Base-by-base conservation (phyloP, 305 asterid species). In the Fraxinus nigra region DNA sequence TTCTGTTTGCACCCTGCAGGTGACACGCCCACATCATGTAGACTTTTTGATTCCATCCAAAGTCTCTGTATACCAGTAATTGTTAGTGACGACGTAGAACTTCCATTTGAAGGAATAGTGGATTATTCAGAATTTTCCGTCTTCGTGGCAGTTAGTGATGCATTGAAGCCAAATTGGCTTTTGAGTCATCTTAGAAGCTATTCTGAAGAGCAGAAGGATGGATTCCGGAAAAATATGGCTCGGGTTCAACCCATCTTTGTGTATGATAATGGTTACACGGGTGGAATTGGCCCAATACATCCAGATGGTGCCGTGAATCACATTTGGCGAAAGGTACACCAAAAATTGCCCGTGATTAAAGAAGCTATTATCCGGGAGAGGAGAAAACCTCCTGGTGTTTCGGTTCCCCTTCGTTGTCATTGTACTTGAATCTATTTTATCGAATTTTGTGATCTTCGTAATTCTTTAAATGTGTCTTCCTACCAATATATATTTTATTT, bases 1-100 rank as follows among this genome's bases (percentile, higher is more conserved):
- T 95, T 95, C 89, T 95, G 99, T 85, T 89, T 95, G 87, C 99
- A 95, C 77, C 99, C 99, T 73, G 97, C 99, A 0, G 99, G 99
- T 3, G 98, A 95, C 78, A 95, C 99, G 0, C 99, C 98, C 34
- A 94, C 99, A 32, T 95, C 99, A 4, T 95, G 99, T 63, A 82
- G 99, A 82, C 95, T 95, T 20, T 95, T 94, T 80, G 98, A 95
- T 81, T 98, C 98, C 80, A 83, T 95, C 76, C 98, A 92, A 84
- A 95, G 99, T 82, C 95, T 95, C 51, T 95, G 99, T 75, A 94
- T 94, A 82, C 99, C 99, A 0, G 95, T 94, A 81, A 92, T 95
- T 43, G 93, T 92, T 56, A 95, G 99, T 26, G 98, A 94, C 82
- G 84, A 89, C 83, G 89, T 95, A n/a, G 99, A 92, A 90, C 98